Evolutionary conservation across 805 yeast species (phyloP), one percentile per base, ranked within the genome.

Genomic region (Zygotorulaspora chibaensis): DNA sequence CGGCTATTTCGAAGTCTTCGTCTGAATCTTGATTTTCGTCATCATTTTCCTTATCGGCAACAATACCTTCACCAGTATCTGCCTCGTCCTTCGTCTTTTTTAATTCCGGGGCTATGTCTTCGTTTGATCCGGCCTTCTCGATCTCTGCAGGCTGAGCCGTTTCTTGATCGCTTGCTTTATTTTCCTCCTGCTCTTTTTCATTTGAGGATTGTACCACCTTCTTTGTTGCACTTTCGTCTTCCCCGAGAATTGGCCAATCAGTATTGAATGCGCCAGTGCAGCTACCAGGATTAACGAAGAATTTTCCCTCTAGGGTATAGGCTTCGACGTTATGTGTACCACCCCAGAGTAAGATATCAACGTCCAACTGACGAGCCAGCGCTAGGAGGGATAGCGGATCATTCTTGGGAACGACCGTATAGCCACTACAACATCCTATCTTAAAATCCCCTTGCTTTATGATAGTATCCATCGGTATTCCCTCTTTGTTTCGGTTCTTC

Each of bases 221-320:
- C 60, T 16, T 61, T 52, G 28, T 54, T 67, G 13, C 54, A 2
- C 26, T 37, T 18, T 49, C 57, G 15, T 53, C 57, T 20, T 65
- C 66, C 27, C 63, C 63, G 1, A 56, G 58, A 23, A 65, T 54
- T 4, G 81, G 81, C 68, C 81, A 79, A 57, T 81, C 83, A 27
- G 85, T 76, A 35, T 76, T 75, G 53, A 76, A 80, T 0, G 97
- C 96, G 20, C 99, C 99, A 0, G 97, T 90, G 35, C 95, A 95
- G 61, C 95, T 84, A 0, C 99, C 99, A 0, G 99, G 98, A 63
- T 87, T 91, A n/a, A 93, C 76, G 59, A 93, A 93, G 63, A 90
- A 87, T 66, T 87, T 87, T 17, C 95, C 95, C 53, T 89, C 98
- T 47, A 90, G 69, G 8, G 93, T 86, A 59, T 89, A 91, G 0